Conservation (phyloP, 2,329 filamentous ascomycete genomes). For the Neurospora sp. region DNA sequence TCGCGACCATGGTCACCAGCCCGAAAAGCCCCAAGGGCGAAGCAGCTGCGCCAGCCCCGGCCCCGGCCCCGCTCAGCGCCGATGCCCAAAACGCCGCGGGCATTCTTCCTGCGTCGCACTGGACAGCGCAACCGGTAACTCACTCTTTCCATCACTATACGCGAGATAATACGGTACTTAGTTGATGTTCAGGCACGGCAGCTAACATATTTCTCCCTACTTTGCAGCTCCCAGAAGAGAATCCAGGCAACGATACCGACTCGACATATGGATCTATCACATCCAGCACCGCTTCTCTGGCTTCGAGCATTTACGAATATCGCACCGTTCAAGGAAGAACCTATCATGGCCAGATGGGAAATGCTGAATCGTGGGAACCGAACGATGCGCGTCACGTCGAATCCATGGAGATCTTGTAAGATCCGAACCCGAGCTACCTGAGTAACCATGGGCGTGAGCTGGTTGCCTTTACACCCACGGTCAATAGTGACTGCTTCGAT, state of each 20-base stretch:
- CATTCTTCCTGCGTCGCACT: conserved; percentile 6
- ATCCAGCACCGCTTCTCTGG: conserved; percentile 16
- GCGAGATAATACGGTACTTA: too few relatives aligned
- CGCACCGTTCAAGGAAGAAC: conserved; percentile 23
- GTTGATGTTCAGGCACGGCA: too few relatives aligned
- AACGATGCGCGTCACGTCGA: neutral
- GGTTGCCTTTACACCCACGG: neutral
- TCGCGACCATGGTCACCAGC: neutral
- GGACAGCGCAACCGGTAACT: neutral
- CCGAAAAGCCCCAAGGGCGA: neutral
- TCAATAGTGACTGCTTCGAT: neutral
- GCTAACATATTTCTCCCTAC: neutral
- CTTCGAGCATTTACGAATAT: conserved; percentile 22
- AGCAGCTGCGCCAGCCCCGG: neutral
- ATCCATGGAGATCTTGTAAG: conserved; percentile 8
- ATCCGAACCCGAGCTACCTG: neutral
- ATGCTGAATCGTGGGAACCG: conserved; percentile 1
- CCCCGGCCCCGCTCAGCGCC: neutral
- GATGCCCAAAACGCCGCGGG: neutral
- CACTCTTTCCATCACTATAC: neutral
- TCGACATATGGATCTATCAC: neutral
- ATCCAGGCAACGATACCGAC: neutral
- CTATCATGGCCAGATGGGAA: conserved; percentile 15
- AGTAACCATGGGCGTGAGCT: neutral
- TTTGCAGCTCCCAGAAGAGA: neutral